A percentile compares a stretch with the other conserved stretches of the same genome.
These are phyloP conservation scores for Pyricularia sp. DNA, from an alignment of 2,329 filamentous ascomycete genomes.

Conservation along the genomic window DNA sequence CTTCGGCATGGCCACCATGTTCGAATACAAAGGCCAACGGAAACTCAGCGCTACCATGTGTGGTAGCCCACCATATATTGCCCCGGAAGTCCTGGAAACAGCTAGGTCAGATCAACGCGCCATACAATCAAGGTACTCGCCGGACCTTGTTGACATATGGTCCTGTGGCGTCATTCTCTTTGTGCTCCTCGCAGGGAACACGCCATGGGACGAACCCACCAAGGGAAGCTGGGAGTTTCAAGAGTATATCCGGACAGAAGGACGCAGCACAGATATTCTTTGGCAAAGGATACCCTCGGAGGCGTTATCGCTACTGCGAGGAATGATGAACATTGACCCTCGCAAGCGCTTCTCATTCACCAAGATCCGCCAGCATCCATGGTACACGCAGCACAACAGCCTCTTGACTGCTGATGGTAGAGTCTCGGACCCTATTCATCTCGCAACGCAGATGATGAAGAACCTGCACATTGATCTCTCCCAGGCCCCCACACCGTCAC, in stretches of 20 bases:
- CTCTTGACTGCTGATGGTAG: conserved; percentile 67
- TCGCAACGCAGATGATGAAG: conserved; percentile 95
- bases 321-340: conserved; percentile 83
- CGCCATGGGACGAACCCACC: conserved; percentile 93
- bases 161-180: conserved; percentile 97
- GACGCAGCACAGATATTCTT: conserved; percentile 74
- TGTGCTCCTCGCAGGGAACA: conserved; percentile 89
- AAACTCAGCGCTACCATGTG: conserved; percentile 86
- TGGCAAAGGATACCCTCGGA: conserved; percentile 72
- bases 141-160: conserved; percentile 88
- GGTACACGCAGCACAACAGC: conserved; percentile 79
- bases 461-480: conserved; percentile 82
- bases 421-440: conserved; percentile 66
- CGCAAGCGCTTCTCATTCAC: conserved; percentile 72
- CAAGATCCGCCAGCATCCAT: conserved; percentile 82
- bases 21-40: conserved; percentile 74
- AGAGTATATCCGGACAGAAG: conserved; percentile 72
- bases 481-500: conserved; percentile 49
- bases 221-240: conserved; percentile 80
- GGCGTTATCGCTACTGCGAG: conserved; percentile 73
- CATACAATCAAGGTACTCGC: conserved; percentile 39
- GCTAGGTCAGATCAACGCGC: neutral
- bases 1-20: conserved; percentile 91
- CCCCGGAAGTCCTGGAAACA: conserved; percentile 68
- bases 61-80: conserved; percentile 94